phyloP scores from a whole-genome alignment of 441 rosid species.

The Gossypium aridum region DNA sequence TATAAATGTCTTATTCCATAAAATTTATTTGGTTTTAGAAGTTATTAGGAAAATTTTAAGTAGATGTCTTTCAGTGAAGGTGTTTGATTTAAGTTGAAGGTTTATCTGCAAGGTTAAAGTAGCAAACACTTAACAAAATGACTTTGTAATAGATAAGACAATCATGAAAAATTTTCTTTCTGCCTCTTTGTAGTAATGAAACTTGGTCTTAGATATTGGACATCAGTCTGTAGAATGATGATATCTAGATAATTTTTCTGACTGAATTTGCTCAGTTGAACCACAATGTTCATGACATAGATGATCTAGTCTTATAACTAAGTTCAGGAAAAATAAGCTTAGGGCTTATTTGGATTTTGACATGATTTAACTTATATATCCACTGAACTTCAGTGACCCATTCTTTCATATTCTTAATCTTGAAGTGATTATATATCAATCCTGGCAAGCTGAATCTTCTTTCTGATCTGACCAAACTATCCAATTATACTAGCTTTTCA shows the following conservation, averaged over 20 bases:
- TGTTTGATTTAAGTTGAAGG: conserved; percentile 1
- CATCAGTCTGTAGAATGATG: not conserved
- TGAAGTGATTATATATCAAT: conserved; percentile 8
- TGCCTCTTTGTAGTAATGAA: not conserved
- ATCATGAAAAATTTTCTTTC: not conserved
- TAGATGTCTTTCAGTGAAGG: not conserved
- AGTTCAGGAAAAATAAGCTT: not conserved
- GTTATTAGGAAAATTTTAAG: not conserved
- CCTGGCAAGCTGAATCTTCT: conserved; percentile 9
- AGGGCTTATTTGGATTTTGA: conserved; percentile 9
- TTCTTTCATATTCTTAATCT: conserved; percentile 8
- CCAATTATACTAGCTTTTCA: conserved; percentile 10
- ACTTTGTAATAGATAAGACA: not conserved
- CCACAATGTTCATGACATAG: not conserved
- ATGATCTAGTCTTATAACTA: not conserved
- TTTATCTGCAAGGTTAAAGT: not conserved
- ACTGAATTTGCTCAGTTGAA: not conserved
- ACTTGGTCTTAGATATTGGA: not conserved
- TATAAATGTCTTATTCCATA: not conserved
- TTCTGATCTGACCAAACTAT: conserved; percentile 10
- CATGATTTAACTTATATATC: not conserved
- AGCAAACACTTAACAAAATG: not conserved
- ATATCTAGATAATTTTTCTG: conserved; percentile 1
- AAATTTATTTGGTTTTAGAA: conserved; percentile 1
- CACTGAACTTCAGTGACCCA: not conserved